Percentiles rank a stretch among this genome's conserved stretches.
Evolutionary conservation across 148 eudicot genomes (phyloP).

Genomic region (Arctostaphylos glauca): DNA sequence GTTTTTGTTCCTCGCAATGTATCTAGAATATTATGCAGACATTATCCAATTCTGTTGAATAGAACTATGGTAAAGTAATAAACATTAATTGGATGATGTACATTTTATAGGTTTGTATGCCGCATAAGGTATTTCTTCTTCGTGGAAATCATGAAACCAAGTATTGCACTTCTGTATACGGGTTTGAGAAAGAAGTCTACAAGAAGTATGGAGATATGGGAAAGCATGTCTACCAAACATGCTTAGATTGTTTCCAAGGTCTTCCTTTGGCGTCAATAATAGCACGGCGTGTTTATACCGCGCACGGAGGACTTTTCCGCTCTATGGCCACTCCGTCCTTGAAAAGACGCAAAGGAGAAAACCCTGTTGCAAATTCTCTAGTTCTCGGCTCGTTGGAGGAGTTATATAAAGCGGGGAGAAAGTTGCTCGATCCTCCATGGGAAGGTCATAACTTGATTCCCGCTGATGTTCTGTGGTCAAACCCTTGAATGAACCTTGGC

Average conservation of each 20-base stretch:
- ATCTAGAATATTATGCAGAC: too few relatives aligned
- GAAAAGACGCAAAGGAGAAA: constrained; percentile 65
- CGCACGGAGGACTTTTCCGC: constrained; percentile 52
- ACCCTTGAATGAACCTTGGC: constrained; percentile 81
- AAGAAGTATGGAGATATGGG: constrained; percentile 78
- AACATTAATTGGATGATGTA: constrained; percentile 9
- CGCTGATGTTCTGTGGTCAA: constrained; percentile 96
- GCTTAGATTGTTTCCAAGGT: not conserved
- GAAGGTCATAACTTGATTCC: constrained; percentile 88
- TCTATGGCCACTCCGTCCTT: constrained; percentile 44
- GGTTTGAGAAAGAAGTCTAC: constrained; percentile 89
- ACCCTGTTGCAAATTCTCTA: not conserved
- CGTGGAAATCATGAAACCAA: constrained; percentile 96
- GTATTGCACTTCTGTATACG: constrained; percentile 87
- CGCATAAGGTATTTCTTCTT: constrained; percentile 73
- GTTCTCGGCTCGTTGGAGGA: not conserved
- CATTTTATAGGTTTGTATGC: constrained; percentile 64
- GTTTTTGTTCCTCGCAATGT: too few relatives aligned
- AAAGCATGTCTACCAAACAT: constrained; percentile 73
- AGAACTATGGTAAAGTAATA: too few relatives aligned
- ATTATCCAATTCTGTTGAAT: too few relatives aligned
- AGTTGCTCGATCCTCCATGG: constrained; percentile 64
- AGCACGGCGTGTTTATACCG: not conserved
- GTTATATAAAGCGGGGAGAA: constrained; percentile 51
- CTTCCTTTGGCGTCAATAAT: constrained; percentile 3